A percentile compares a stretch with the other conserved stretches of the same genome.
These are phyloP conservation scores for Rhizophora mangle DNA, from an alignment of 345 rosid species.

Conservation along the genomic window DNA sequence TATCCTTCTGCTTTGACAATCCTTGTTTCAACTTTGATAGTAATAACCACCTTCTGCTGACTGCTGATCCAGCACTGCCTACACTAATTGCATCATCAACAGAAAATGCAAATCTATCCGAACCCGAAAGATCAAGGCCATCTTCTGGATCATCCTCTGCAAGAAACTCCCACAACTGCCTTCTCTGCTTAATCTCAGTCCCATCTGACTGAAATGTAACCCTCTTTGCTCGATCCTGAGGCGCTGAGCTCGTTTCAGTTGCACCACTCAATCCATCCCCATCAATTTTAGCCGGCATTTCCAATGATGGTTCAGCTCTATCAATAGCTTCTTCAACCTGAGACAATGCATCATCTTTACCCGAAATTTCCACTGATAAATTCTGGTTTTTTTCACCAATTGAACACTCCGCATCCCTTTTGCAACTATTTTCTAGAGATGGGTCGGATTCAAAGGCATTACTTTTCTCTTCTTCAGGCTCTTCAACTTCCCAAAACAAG, in stretches of 20 bases:
- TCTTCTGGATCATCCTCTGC: constrained; percentile 82
- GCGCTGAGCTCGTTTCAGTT: not conserved
- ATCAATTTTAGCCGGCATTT: constrained; percentile 7
- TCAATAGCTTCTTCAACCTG: constrained; percentile 6
- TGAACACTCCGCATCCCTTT: constrained; percentile 8
- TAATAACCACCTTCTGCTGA: constrained; percentile 74
- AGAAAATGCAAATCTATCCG: constrained; percentile 86
- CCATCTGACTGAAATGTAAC: constrained; percentile 60
- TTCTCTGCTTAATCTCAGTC: constrained; percentile 42
- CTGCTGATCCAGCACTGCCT: constrained; percentile 60
- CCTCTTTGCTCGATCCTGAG: constrained; percentile 36
- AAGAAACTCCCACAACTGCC: constrained; percentile 71
- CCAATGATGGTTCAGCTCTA: constrained; percentile 8
- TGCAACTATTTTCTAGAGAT: constrained; percentile 20
- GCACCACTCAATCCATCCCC: not conserved
- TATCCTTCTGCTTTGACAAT: constrained; percentile 60
- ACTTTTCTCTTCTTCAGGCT: constrained; percentile 19
- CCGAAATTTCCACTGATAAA: not conserved
- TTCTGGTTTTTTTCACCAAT: constrained; percentile 11
- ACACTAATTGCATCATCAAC: constrained; percentile 77
- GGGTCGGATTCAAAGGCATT: constrained; percentile 26
- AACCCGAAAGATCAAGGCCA: constrained; percentile 92
- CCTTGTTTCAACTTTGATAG: constrained; percentile 84
- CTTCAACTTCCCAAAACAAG: constrained; percentile 83
- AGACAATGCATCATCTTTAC: not conserved